Base-by-base conservation (phyloP, 306 rosid genomes). In the Pterocarpus macrocarpus region DNA sequence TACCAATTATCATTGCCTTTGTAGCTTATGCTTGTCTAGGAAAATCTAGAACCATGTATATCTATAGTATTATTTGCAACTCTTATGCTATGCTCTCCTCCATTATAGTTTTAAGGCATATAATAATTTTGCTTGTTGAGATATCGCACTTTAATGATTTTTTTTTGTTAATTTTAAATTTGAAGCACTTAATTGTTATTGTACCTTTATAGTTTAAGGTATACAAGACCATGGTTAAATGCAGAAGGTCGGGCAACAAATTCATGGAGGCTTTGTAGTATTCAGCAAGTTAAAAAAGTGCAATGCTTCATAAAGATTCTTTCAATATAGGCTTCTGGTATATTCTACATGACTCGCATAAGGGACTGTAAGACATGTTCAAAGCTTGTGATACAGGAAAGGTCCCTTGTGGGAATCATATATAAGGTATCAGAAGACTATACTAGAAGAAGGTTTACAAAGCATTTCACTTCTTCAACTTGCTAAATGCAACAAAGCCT, bases 261-360 rank as follows among this genome's bases (percentile, higher is more conserved):
- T 69, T 39, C 80, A 7, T 84, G 90, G 91, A 76, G 77, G 8
- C 72, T 88, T 1, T 73, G 86, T 58, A 83, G 75, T 76, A 71
- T 88, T 4, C 88, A 86, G 52, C 79, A 87, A 15, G 89, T 90
- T 0, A 90, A 88, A 79, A 87, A 86, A 15, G 44, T 85, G 0
- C 83, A 83, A 76, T 81, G 80, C 15, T 7, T 73, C n/a, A 5
- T 64, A 12, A 32, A 72, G 55, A 0, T 52, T 0, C 5, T 81
- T 35, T 91, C 91, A 14, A 64, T 91, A 1, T 85, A 87, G 85
- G 41, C 55, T 30, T 65, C 88, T 5, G 30, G 47, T 5, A 57
- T 89, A 49, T 8, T 87, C 0, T 80, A 47, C 81, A 17, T 62
- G 14, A 28, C 86, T 28, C 63, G 85, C 30, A 14, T 10, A 22